A percentile compares a stretch with the other conserved stretches of the same genome.
Evolutionary conservation across 441 rosid species (phyloP).

Genomic region (Flueggea neowawraea): DNA sequence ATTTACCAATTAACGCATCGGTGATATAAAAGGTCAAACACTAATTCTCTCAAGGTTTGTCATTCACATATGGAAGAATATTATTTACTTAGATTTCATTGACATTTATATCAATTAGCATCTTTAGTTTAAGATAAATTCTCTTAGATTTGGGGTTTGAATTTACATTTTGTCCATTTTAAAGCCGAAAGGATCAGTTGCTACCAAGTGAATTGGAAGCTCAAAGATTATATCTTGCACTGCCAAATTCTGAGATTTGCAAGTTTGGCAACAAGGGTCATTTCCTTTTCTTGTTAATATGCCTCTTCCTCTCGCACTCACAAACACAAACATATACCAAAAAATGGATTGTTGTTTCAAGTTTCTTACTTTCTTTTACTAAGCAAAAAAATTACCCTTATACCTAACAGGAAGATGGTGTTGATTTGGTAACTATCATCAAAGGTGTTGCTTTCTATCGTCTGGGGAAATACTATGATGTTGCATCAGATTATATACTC

Average conservation of each 20-base stretch:
- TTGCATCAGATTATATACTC: conserved; percentile 48
- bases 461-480: conserved; percentile 36
- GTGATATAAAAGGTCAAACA: conserved; percentile 56
- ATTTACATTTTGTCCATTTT: not conserved
- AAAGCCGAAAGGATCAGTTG: conserved; percentile 47
- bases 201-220: conserved; percentile 40
- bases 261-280: conserved; percentile 35
- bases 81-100: too few species aligned
- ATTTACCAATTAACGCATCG: conserved; percentile 60
- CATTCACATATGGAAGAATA: not conserved
- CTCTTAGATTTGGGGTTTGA: not conserved
- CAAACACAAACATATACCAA: not conserved
- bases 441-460: conserved; percentile 53
- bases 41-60: conserved; percentile 53
- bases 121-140: not conserved
- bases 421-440: conserved; percentile 51
- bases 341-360: too few species aligned
- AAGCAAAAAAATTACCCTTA: too few species aligned
- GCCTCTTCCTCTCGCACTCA: not conserved
- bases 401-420: conserved; percentile 47
- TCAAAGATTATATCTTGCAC: conserved; percentile 19
- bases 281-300: conserved; percentile 43
- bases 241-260: conserved; percentile 37
- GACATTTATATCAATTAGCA: not conserved
- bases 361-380: too few species aligned